Conservation (phyloP, 1,284 basidiomycete genomes). For the Somion occarium region DNA sequence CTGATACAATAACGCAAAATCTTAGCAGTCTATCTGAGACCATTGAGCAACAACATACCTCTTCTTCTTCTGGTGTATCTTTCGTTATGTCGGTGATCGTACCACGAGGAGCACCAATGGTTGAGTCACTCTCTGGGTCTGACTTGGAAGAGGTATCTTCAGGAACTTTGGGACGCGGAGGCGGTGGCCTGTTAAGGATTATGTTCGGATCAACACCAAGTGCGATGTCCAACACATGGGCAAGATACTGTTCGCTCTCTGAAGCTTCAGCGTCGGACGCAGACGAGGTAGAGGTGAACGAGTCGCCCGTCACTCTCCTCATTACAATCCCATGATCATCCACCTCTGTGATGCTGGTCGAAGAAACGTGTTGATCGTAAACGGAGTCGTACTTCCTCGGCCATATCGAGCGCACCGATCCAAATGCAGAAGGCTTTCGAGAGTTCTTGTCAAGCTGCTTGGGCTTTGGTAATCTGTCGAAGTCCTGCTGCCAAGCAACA, state of each 20-base stretch:
- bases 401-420: conserved; percentile 67
- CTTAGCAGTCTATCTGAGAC: no score
- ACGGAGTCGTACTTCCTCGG: conserved; percentile 53
- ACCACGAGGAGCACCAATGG: conserved; percentile 63
- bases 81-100: conserved; percentile 24
- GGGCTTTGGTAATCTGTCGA: conserved; percentile 70
- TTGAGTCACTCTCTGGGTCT: conserved; percentile 82
- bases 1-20: conserved; percentile 1
- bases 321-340: conserved; percentile 53
- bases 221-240: background rate
- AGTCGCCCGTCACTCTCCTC: conserved; percentile 48
- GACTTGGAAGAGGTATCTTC: conserved; percentile 24
- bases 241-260: conserved; percentile 29
- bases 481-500: conserved; percentile 93
- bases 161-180: background rate
- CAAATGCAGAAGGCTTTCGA: conserved; percentile 58
- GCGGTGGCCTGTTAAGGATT: background rate
- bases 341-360: conserved; percentile 71
- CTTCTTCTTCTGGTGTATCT: background rate
- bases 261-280: conserved; percentile 57
- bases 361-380: conserved; percentile 44
- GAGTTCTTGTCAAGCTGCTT: conserved; percentile 43
- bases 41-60: no score
- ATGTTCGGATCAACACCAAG: conserved; percentile 6
- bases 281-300: conserved; percentile 47